Evolutionary conservation across 805 yeast species (phyloP), one percentile per base, ranked within the genome.

Genomic region (Sugiyamaella qingdaonensis): DNA sequence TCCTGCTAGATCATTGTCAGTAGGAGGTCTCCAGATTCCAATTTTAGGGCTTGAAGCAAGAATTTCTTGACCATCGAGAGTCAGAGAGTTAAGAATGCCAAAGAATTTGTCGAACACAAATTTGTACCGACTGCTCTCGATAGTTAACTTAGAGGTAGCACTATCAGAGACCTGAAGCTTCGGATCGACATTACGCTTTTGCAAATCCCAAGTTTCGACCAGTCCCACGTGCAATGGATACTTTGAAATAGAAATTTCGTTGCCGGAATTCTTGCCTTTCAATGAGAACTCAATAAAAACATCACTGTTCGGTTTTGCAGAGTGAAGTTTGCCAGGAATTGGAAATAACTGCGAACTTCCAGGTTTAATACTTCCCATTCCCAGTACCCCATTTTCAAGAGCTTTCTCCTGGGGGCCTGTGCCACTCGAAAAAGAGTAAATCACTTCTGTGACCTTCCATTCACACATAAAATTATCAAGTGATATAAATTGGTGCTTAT

Each of bases 1-100:
- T 9, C 52, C 61, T 1, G 59, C 58, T 24, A 53, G 58, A 49
- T 70, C 72, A 51, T 70, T 70, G 46, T 60, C 63, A 19, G 63
- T 61, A 10, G 69, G 68, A 2, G 67, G 59, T 52, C 74, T 58
- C 69, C 68, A 69, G 52, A 68, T 67, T n/a, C 54, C 39, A 19
- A 57, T 10, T 34, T 53, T 54, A 16, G 11, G 14, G 9, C 58
- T 56, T 3, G 32, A 41, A 21, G 35, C 39, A 41, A 58, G 36
- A 13, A 44, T 39, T 5, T 53, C 47, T 32, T 37, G 27, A 39
- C 53, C 56, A 31, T 46, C 42, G 5, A 41, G 44, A 5, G 36
- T 14, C 54, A 54, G 53, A 13, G 46, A n/a, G 7, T 19, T 18
- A 16, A 57, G 16, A n/a, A 32, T 16, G 5, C 60, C 58, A 4